Conservation (phyloP, 2,329 filamentous ascomycete genomes). For the Calcarisporium arbuscula region DNA sequence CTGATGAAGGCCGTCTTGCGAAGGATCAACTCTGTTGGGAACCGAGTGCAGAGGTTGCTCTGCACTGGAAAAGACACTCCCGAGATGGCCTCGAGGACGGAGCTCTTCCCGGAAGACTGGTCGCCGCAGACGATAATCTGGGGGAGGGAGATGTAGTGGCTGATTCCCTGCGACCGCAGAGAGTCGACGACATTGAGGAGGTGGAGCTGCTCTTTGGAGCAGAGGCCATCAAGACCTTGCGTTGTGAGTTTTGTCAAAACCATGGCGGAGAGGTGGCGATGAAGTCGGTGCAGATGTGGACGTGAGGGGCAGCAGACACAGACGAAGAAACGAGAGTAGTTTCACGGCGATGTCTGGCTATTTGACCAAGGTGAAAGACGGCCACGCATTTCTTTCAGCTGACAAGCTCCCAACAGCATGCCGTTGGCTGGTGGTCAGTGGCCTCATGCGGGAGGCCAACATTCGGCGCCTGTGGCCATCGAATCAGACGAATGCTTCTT, state of each 20-base stretch:
- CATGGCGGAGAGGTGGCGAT: no score
- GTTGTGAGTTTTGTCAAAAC: constrained; percentile 3
- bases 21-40: constrained; percentile 49
- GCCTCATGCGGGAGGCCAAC: no score
- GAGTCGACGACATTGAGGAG: constrained; percentile 30
- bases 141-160: constrained; percentile 31
- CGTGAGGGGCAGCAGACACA: no score
- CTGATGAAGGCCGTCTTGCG: constrained; percentile 19
- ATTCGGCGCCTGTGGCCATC: no score
- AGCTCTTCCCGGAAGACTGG: constrained; percentile 51
- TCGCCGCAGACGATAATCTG: constrained; percentile 49
- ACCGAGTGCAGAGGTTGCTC: constrained; percentile 47
- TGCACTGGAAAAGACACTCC: constrained; percentile 46
- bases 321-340: no score
- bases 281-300: no score
- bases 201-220: constrained; percentile 9
- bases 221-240: constrained; percentile 6
- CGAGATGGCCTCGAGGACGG: constrained; percentile 51
- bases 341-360: no score
- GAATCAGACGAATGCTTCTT: no score
- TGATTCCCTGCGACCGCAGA: constrained; percentile 27
- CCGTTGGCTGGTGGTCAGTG: no score
- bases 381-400: no score
- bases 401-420: no score
- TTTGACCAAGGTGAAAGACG: no score